phyloP scores from a whole-genome alignment of 805 yeast species.

The Candida krabiensis region DNA sequence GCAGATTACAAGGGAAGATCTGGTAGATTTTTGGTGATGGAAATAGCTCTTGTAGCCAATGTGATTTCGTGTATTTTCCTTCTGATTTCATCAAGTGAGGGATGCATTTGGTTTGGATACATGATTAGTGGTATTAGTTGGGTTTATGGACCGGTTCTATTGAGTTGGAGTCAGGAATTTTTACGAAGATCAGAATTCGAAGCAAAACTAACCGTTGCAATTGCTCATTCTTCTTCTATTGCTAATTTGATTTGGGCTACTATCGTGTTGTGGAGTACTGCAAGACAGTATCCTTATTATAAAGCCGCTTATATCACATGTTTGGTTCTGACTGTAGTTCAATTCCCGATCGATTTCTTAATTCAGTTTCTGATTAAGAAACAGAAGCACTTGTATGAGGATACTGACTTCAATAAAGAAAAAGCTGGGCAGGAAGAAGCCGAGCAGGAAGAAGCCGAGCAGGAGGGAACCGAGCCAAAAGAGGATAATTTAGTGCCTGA shows the following conservation, averaged over 20 bases:
- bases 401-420: no score
- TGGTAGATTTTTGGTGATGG: constrained; percentile 2
- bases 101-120: constrained; percentile 2
- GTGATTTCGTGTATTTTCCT: constrained; percentile 1
- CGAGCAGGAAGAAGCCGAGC: no score
- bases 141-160: constrained; percentile 1
- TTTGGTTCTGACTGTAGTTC: constrained; percentile 1
- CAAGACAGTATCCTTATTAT: constrained; percentile 1
- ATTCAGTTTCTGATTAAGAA: not conserved
- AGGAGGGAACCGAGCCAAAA: constrained; percentile 1
- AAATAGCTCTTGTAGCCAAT: constrained; percentile 2
- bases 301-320: constrained; percentile 2
- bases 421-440: no score
- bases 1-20: constrained; percentile 1
- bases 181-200: not conserved
- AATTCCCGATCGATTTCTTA: constrained; percentile 1
- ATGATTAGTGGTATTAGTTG: constrained; percentile 2
- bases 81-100: constrained; percentile 1
- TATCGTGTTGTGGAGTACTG: constrained; percentile 3
- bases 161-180: constrained; percentile 2
- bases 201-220: constrained; percentile 1
- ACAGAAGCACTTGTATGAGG: not conserved
- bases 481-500: constrained; percentile 1
- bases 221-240: not conserved
- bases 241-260: constrained; percentile 2